Evolutionary conservation across 805 yeast species (phyloP), one percentile per base, ranked within the genome.

Genomic region (Candida oleophila): DNA sequence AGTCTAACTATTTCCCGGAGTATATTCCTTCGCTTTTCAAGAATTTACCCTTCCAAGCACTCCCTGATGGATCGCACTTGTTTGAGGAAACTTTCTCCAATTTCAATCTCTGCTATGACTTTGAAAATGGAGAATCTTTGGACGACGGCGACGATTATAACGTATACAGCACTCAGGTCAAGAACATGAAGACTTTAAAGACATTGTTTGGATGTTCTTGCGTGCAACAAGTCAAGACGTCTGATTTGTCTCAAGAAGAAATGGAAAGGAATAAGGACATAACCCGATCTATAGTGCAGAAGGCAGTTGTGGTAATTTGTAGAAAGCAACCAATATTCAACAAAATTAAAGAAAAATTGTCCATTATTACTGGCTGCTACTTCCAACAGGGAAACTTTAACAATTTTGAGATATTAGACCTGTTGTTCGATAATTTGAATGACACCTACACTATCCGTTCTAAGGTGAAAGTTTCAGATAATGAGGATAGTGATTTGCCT

Each of bases 121-220:
- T 80, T 44, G 66, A 69, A 22, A 65, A 65, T 25, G 65, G 71
- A 18, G 56, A 55, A 21, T 71, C 81, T 11, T 78, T 83, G 16
- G 82, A 71, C 42, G 64, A 74, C 48, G 65, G 71, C 33, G 59
- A 59, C 5, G 73, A 66, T 48, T 57, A 65, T 28, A 61, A 61
- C 38, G 50, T 54, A 14, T 73, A 61, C 50, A 59, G 59, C 41
- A 64, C 68, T 3, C 80, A 59, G 62, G 78, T 59, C 52, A 69
- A 62, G 55, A 68, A 54, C 57, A 14, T 42, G 33, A 33, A 22
- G 15, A 35, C 45, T 19, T 69, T 55, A 66, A 77, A 59, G 35
- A 94, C 99, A 0, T 65, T 90, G n/a, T 94, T 94, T 73, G 99
- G 96, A 1, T 88, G 96, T 51, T 85, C 96, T 0, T 94, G 99